Base-by-base conservation (phyloP, 2,329 filamentous ascomycete genomes). In the Aspergillus jensenii region DNA sequence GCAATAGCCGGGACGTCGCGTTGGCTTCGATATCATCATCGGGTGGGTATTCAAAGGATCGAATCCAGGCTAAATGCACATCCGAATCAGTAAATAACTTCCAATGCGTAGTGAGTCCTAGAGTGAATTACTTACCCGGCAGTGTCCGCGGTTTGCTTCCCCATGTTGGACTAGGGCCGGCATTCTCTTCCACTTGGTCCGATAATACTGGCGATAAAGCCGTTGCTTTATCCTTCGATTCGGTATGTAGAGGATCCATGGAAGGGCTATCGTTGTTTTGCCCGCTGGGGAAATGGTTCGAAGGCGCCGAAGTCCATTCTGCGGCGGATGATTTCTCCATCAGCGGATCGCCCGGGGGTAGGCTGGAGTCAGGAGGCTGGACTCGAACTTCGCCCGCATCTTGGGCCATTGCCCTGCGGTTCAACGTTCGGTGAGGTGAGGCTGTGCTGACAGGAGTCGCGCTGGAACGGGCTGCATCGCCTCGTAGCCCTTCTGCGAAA, bases 41-140 rank as follows among this genome's bases (percentile, higher is more conserved):
- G 27, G 8, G 8, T n/a, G 59, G 47, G 48, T 65, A 56, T 46
- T 77, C 74, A 19, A 76, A 70, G 21, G 77, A 78, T 41, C 70
- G 71, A 40, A 81, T 74, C 78, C 78, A 81, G 45, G 73, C 76
- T 78, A 62, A 21, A 53, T 25, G 35, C 11, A 44, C 14, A 27
- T 31, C 17, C 7, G 33, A 17, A 37, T 57, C 48, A 62, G 58
- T 40, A 58, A 54, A 47, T 11, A n/a, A 6, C 35, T 37, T 27
- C 19, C 48, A 39, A 27, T 15, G 39, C 17, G 41, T 40, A 39
- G n/a, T 27, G 39, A 21, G 45, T 5, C 9, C n/a, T 17, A 11
- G n/a, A 21, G 45, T 35, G 15, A 48, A 44, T 37, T 53, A 56
- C 7, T 49, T 71, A 78, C 76, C 66, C 57, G 76, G 76, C 27